Base-by-base conservation (phyloP, 2,329 filamentous ascomycete species). In the Epichloe gansuensis region DNA sequence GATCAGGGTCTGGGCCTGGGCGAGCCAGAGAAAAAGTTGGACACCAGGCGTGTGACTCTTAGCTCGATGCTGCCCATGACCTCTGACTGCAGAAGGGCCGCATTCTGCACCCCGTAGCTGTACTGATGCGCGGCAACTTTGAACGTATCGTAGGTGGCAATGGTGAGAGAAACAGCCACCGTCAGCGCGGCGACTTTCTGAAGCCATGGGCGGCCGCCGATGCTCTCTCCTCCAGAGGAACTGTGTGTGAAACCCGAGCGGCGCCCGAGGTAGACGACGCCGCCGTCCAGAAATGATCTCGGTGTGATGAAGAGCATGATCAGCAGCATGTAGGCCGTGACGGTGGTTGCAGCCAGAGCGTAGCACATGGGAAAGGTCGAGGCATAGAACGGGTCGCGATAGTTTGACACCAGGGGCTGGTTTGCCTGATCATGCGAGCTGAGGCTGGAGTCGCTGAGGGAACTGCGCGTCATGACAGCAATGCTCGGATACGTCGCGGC, bases 1-100 rank as follows among this genome's bases (percentile, higher is more conserved):
- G 60, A 97, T 97, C 54, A 98, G 72, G 0, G 93, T 98, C 71
- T 98, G 93, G 1, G 95, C 91, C 69, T 98, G 93, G 1, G 93
- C 93, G 41, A 98, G 81, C 91, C 93, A 97, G 34, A 98, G 76
- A 67, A 97, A 1, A 93, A 91, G 68, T 95, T 90, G 17, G 91
- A 97, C 58, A 98, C 89, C 59, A 97, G 82, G 58, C 91, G 85
- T 55, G 94, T 91, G 55, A 94, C 81, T 60, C 93, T 89, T 58
- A 98, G 84, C 66, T 95, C 87, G 56, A 85, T 80, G 52, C 90
- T 88, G 54, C 85, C 85, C 58, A 95, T 82, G 15, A 98, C 91
- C 62, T 86, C 76, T 46, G 81, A 74, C 57, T 93, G 88, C 60
- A 98, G 70, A 49, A 78, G 75, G 59, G 76, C 75, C 23, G 88